These are phyloP conservation scores for Liriodendron chinense DNA, from an alignment of 164 flowering plant genomes.

Conservation along the genomic window DNA sequence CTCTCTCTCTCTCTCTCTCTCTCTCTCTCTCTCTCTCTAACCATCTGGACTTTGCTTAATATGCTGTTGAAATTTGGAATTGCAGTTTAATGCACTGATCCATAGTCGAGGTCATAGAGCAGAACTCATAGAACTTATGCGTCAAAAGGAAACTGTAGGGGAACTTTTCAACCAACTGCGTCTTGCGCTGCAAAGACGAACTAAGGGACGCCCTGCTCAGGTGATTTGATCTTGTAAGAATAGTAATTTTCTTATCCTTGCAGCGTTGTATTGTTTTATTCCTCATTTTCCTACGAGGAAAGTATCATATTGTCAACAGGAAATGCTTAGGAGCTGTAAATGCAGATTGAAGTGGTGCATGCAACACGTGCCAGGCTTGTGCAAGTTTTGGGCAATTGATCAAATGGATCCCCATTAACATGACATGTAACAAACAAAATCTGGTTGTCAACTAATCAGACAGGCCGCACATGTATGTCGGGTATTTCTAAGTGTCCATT, in stretches of 20 bases:
- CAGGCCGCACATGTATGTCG: background rate
- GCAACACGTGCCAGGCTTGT: background rate
- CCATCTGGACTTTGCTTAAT: background rate
- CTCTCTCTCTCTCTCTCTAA: no score
- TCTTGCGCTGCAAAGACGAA: conserved; percentile 82
- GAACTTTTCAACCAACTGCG: conserved; percentile 96
- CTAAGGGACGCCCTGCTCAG: conserved; percentile 89
- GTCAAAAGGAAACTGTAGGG: conserved; percentile 90
- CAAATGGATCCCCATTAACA: background rate
- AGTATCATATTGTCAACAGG: background rate
- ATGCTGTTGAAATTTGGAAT: conserved; percentile 4
- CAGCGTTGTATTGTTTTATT: background rate
- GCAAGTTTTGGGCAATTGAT: background rate
- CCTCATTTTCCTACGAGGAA: no score
- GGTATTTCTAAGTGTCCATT: background rate
- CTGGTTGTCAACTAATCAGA: background rate
- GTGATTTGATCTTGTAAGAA: conserved; percentile 31
- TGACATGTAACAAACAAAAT: background rate
- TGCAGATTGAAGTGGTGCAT: background rate
- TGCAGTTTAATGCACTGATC: conserved; percentile 82
- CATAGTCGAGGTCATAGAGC: conserved; percentile 57
- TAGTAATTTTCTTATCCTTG: background rate
- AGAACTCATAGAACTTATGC: conserved; percentile 67
- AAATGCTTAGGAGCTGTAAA: background rate
- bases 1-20: no score